phyloP scores from a whole-genome alignment of 2,329 filamentous ascomycete genomes.

The Cladosporium sp. region DNA sequence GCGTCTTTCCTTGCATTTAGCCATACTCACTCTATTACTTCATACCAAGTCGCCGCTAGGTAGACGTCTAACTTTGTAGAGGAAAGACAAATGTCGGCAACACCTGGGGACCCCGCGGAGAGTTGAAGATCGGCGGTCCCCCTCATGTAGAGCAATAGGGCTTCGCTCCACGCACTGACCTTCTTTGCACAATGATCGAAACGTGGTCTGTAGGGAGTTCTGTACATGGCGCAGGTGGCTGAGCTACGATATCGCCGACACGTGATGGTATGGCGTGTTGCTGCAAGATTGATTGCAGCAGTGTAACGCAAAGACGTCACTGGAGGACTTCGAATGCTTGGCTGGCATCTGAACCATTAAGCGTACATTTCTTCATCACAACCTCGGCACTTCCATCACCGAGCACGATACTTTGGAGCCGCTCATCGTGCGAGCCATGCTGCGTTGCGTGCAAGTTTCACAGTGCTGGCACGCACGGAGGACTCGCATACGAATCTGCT shows the following conservation, averaged over 20 bases:
- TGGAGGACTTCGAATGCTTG: not conserved
- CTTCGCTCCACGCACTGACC: not conserved
- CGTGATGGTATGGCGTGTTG: not conserved
- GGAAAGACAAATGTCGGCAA: slow-evolving; percentile 1
- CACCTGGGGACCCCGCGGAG: slow-evolving; percentile 4
- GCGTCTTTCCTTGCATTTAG: not conserved
- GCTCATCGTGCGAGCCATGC: not conserved
- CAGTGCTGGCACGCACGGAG: not conserved
- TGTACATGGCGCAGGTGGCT: not conserved
- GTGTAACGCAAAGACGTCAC: not conserved
- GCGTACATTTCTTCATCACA: not conserved
- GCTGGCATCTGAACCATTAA: not conserved
- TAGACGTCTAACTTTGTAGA: not conserved
- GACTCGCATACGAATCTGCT: not conserved
- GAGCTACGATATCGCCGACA: not conserved
- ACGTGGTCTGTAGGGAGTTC: not conserved
- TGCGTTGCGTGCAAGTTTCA: not conserved
- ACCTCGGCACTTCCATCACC: not conserved
- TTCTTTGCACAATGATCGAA: not conserved
- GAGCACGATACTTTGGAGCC: not conserved
- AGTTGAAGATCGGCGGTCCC: not conserved
- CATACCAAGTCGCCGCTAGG: slow-evolving; percentile 8
- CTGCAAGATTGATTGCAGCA: not conserved
- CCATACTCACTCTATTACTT: slow-evolving; percentile 6
- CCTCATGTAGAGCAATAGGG: not conserved